Percentiles rank a stretch among this genome's conserved stretches.
These are phyloP conservation scores for Pisolithus tinctorius DNA, from an alignment of 768 basidiomycete species.

Conservation along the genomic window DNA sequence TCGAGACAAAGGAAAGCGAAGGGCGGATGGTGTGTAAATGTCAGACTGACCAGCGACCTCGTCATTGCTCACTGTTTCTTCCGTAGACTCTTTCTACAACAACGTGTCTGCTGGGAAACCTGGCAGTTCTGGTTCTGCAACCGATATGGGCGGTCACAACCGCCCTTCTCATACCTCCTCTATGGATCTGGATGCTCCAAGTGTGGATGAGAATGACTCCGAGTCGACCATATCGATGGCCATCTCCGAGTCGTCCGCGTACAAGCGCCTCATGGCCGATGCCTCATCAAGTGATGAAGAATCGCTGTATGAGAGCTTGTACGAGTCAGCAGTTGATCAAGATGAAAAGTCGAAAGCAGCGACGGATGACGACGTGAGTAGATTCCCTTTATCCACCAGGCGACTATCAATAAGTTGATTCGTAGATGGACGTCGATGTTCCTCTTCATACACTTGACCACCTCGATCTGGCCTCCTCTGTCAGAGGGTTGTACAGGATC, in stretches of 20 bases:
- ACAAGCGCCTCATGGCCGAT: neutral
- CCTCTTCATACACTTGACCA: neutral
- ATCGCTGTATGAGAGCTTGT: neutral
- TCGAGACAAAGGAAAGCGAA: neutral
- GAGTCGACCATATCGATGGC: neutral
- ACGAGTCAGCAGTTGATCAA: neutral
- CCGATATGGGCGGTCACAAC: neutral
- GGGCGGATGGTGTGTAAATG: neutral
- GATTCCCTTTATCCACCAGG: too few species aligned
- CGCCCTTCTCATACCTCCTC: neutral
- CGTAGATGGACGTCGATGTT: constrained; percentile 1
- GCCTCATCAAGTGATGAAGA: neutral
- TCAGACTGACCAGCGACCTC: too few species aligned
- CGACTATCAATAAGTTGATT: neutral
- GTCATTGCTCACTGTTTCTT: too few species aligned
- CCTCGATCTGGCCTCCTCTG: constrained; percentile 7
- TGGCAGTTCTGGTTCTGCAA: neutral
- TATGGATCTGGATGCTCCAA: neutral
- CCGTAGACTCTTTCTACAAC: too few species aligned
- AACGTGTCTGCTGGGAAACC: too few species aligned
- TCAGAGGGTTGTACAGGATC: constrained; percentile 40
- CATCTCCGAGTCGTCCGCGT: neutral
- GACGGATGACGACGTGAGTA: neutral
- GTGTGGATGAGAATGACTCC: neutral
- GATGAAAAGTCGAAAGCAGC: neutral